Evolutionary conservation across 2,329 filamentous ascomycete genomes (phyloP), one percentile per base, ranked within the genome.

Genomic region (Uncinocarpus reesii): DNA sequence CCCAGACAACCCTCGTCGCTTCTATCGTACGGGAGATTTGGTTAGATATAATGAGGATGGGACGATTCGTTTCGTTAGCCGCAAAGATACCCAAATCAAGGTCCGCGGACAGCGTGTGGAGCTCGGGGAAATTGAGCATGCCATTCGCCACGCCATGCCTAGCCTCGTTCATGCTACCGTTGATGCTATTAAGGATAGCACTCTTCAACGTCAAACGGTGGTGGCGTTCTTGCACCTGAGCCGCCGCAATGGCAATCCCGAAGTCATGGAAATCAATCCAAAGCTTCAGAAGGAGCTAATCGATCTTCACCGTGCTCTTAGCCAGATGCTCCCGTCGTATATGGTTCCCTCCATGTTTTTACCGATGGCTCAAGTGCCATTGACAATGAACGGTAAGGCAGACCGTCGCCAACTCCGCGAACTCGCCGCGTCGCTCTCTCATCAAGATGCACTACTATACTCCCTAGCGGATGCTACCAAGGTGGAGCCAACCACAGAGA

Each of bases 41-140:
- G 52, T 56, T 13, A 28, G 51, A 15, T 56, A 55, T 26, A 49
- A 55, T 29, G 13, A 37, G 10, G 44, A 57, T 28, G 55, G 55
- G 1, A 41, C 48, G 1, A 48, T 53, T 16, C 21, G 37, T 6
- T 58, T 49, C 42, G 21, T 58, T 3, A 55, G 58, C 6, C 51
- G 61, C 20, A 60, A 58, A 36, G 61, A 62, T 34, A 49, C 44
- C 1, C 89, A 95, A 63, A 80, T 93, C 53, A 95, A 95, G 62
- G 72, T 94, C 3, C 78, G 87, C 11, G 87, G 87, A 0, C 87
- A 94, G 61, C 74, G 87, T 8, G 72, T 94, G 0, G 88, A 94
- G 58, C 81, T 92, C 49, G 84, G 82, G 0, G 87, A 94, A 66
- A 90, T 94, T 64, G 85, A 90, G 59, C 62, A 29, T 11, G 40